phyloP scores from a whole-genome alignment of 1,139 yeast species.

The Candida frijolesensis region DNA sequence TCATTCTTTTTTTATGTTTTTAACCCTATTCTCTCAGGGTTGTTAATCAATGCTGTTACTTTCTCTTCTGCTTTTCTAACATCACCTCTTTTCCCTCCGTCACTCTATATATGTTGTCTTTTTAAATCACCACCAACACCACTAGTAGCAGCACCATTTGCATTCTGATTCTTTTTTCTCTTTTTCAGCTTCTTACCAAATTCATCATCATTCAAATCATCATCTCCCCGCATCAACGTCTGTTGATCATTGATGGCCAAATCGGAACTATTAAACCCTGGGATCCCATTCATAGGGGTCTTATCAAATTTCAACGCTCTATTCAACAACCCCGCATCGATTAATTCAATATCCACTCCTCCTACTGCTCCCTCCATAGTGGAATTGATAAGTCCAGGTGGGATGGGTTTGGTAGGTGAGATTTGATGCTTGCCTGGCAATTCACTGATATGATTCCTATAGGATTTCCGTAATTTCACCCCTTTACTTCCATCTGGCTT shows the following conservation, averaged over 20 bases:
- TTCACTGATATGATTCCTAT: slow-evolving; percentile 87
- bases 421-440: slow-evolving; percentile 79
- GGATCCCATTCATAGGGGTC: slow-evolving; percentile 72
- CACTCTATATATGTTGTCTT: slow-evolving; percentile 35
- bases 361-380: slow-evolving; percentile 38
- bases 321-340: slow-evolving; percentile 52
- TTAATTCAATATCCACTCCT: slow-evolving; percentile 41
- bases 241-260: slow-evolving; percentile 64
- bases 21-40: background rate
- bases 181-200: slow-evolving; percentile 34
- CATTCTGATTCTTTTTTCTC: slow-evolving; percentile 32
- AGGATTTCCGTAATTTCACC: slow-evolving; percentile 87
- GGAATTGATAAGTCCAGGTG: slow-evolving; percentile 57
- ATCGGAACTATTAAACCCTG: slow-evolving; percentile 73
- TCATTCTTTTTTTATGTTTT: background rate
- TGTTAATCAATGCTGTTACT: background rate
- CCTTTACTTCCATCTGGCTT: slow-evolving; percentile 90
- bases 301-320: slow-evolving; percentile 64
- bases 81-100: background rate
- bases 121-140: slow-evolving; percentile 31
- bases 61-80: background rate
- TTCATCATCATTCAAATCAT: slow-evolving; percentile 48
- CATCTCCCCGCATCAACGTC: slow-evolving; percentile 46
- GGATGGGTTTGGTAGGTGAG: slow-evolving; percentile 56
- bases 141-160: slow-evolving; percentile 17